Evolutionary conservation across 257 asterid species (phyloP).

Genomic region (Cordia subcordata): DNA sequence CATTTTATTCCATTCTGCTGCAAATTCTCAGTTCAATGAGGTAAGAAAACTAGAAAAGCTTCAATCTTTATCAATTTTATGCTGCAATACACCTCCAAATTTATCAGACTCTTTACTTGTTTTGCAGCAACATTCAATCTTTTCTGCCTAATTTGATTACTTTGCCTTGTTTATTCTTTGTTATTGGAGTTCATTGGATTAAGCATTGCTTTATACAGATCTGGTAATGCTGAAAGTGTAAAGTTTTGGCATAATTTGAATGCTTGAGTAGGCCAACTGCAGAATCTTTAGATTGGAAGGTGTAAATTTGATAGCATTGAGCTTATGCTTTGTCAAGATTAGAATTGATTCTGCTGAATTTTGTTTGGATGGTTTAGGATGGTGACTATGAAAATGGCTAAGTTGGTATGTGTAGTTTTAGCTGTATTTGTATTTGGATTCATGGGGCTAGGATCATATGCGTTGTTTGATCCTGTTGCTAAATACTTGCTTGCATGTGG

Average conservation of each 20-base stretch:
- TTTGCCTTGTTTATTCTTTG: neutral
- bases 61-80: constrained; percentile 5
- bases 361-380: constrained; percentile 10
- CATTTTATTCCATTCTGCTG: constrained; percentile 8
- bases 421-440: constrained; percentile 14
- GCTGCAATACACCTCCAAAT: constrained; percentile 1
- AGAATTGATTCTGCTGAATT: neutral
- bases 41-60: constrained; percentile 18
- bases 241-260: neutral
- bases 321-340: neutral
- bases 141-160: constrained; percentile 1
- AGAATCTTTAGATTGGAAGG: neutral
- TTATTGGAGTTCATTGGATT: neutral
- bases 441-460: constrained; percentile 17
- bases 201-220: constrained; percentile 10
- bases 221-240: neutral
- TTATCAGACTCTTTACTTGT: constrained; percentile 2
- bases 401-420: constrained; percentile 17
- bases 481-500: constrained; percentile 37
- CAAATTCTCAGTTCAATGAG: constrained; percentile 11
- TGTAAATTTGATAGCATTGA: neutral
- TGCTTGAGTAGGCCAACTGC: neutral
- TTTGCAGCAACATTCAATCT: constrained; percentile 14
- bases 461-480: constrained; percentile 34
- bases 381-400: constrained; percentile 9